Evolutionary conservation across 1,284 basidiomycete species (phyloP).

Genomic region (Bjerkandera adusta): DNA sequence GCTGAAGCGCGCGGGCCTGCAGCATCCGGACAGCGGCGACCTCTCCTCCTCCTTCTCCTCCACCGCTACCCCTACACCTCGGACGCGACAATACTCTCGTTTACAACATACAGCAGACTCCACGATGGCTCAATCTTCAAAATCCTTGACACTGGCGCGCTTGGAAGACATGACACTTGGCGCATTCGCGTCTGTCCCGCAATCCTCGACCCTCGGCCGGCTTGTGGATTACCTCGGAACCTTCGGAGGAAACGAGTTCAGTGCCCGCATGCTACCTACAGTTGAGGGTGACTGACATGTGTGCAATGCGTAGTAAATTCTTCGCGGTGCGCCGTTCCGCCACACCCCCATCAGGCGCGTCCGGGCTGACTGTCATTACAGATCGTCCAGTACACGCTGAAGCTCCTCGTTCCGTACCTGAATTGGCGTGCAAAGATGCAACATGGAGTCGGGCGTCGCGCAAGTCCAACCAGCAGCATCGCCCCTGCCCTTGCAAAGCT

Average conservation of each 20-base stretch:
- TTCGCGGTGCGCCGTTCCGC: constrained; percentile 52
- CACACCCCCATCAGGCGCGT: background rate
- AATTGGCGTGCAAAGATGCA: constrained; percentile 65
- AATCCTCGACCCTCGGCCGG: constrained; percentile 65
- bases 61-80: background rate
- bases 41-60: background rate
- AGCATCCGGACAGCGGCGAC: constrained; percentile 11
- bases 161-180: constrained; percentile 64
- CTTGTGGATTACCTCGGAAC: constrained; percentile 71
- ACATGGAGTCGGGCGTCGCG: constrained; percentile 55
- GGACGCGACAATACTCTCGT: background rate
- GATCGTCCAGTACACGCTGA: constrained; percentile 70
- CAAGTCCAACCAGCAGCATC: constrained; percentile 45
- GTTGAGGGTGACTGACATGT: no score
- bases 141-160: constrained; percentile 37
- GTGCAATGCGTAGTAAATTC: constrained; percentile 55
- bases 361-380: constrained; percentile 24
- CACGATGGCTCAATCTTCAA: constrained; percentile 38
- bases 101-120: constrained; percentile 1
- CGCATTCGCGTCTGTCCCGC: constrained; percentile 52
- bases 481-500: constrained; percentile 58
- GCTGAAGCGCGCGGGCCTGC: background rate
- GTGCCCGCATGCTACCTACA: no score
- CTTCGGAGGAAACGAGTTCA: constrained; percentile 83
- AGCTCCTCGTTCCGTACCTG: constrained; percentile 65